Base-by-base conservation (phyloP, 495 filamentous ascomycete species). In the Aspergillus indologenus region DNA sequence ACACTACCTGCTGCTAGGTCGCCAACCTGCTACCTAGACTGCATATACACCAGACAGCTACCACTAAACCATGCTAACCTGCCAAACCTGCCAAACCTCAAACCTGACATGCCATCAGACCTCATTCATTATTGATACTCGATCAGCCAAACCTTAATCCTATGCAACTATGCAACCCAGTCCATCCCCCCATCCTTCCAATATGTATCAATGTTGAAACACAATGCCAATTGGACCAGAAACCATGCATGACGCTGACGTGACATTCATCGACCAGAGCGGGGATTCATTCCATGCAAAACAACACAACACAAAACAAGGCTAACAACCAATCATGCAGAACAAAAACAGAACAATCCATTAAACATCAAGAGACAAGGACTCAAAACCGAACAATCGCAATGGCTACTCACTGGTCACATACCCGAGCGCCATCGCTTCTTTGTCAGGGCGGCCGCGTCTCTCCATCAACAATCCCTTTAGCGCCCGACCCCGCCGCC, bases 391-490 rank as follows among this genome's bases (percentile, higher is more conserved):
- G 54, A 56, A 43, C 29, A 18, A 34, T 34, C 43, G 48, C 48
- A 51, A 51, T 21, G 48, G 48, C 48, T 24, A 18, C 24, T 51
- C 48, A 51, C 24, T 29, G 48, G 23, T 51, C 24, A 2, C 18
- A 7, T 11, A 29, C 48, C 22, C 48, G 48, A 51, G 24, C 24
- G 48, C 48, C 48, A 20, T 51, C 31, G 43, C 20, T 20, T 45
- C 42, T 50, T 57, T 61, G 57, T 74, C 69, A 79, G 59, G 74
- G 69, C 23, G 75, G 76, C 54, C 71, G 70, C 40, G 71, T 65
- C 48, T 63, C 72, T n/a, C 68, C 65, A 51, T 75, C 72, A 44
- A 60, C 61, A 45, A 64, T 44, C 34, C 59, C 64, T 60, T 65
- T 66, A 23, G 48, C 60, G 42, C 62, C 59, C 7, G 62, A 61